Conservation (phyloP, 1,139 yeast species). For the Scheffersomyces titani region DNA sequence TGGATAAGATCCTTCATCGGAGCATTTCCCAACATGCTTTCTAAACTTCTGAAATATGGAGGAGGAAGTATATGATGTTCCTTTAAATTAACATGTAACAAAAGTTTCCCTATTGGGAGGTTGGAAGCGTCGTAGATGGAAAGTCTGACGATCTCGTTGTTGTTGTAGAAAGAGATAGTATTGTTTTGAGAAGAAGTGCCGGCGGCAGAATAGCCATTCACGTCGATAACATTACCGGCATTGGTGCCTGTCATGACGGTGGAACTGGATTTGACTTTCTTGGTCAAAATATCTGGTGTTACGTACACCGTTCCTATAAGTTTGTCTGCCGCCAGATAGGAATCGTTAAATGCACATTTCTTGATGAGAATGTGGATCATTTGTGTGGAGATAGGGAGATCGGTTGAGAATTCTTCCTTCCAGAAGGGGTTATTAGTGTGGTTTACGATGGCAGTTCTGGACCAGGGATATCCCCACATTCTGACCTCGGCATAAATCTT, state of each 20-base stretch:
- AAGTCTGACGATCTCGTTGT: constrained; percentile 41
- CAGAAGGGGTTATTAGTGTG: constrained; percentile 61
- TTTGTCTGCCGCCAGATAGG: constrained; percentile 31
- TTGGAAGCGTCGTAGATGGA: constrained; percentile 44
- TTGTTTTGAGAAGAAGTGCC: constrained; percentile 10
- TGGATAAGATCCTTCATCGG: constrained; percentile 52
- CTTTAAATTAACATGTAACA: constrained; percentile 53
- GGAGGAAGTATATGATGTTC: constrained; percentile 66
- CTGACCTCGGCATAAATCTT: constrained; percentile 62
- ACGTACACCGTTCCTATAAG: constrained; percentile 57
- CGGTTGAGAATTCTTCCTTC: constrained; percentile 65
- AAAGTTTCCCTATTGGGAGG: constrained; percentile 58
- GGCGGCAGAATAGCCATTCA: constrained; percentile 15
- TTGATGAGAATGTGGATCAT: constrained; percentile 55
- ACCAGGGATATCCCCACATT: constrained; percentile 72
- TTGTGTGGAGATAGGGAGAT: constrained; percentile 57
- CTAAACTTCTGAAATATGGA: constrained; percentile 57
- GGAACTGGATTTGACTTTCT: constrained; percentile 33
- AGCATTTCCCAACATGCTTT: constrained; percentile 54
- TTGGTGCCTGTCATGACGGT: constrained; percentile 39
- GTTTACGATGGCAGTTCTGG: constrained; percentile 62
- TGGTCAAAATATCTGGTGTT: constrained; percentile 54
- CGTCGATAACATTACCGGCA: constrained; percentile 25
- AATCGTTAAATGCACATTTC: constrained; percentile 26
- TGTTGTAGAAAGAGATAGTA: constrained; percentile 13